Percentiles rank a stretch among this genome's conserved stretches.
Conservation (phyloP, 73 alveolate genomes). For the Symbiodinium natans region DNA sequence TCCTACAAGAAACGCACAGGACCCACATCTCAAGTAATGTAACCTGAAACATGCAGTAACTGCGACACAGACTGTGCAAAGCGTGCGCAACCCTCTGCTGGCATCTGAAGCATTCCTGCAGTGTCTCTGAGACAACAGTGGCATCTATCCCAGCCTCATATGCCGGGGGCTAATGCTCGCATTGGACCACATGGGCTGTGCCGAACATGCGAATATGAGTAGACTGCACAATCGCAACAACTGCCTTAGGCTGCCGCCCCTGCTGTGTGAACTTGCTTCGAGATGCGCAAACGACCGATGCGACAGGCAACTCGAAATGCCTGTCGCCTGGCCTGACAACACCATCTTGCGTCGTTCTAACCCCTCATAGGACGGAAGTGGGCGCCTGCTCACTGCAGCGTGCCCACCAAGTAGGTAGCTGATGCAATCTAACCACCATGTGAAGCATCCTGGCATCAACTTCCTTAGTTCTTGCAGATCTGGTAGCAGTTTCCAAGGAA, state of each 20-base stretch:
- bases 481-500: neutral
- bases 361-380: neutral
- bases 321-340: slow-evolving; percentile 51
- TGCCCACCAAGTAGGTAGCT: slow-evolving; percentile 77
- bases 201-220: no score
- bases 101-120: neutral
- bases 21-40: no score
- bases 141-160: neutral
- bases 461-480: neutral
- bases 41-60: no score
- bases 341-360: no score
- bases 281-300: slow-evolving; percentile 51
- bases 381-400: slow-evolving; percentile 15
- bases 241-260: no score
- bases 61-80: no score
- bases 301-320: slow-evolving; percentile 69
- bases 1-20: no score
- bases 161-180: no score
- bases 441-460: slow-evolving; percentile 80
- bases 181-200: no score
- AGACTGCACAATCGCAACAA: no score
- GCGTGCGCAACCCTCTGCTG: no score
- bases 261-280: slow-evolving; percentile 25
- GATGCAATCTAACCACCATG: slow-evolving; percentile 67
- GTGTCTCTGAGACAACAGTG: neutral